Evolutionary conservation across 1,139 yeast genomes (phyloP), one percentile per base, ranked within the genome.

Genomic region (Kodamaea fungicola): DNA sequence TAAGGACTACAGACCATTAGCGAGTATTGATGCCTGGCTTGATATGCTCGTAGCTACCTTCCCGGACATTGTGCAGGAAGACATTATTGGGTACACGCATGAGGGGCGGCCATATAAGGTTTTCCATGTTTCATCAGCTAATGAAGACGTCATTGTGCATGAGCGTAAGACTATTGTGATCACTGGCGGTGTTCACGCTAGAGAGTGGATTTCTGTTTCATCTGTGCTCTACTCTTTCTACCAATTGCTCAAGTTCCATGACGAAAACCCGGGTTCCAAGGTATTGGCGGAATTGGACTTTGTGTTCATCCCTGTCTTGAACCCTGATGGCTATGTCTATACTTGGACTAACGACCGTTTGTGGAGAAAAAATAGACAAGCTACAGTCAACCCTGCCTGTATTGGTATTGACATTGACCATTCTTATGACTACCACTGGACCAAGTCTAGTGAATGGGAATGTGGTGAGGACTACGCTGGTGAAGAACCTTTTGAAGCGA

Each of bases 351-450:
- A 64, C 27, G 96, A 89, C 55, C 67, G 97, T 39, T 66, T 89
- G 44, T 89, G 97, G 97, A 69, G 95, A 34, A 89, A 89, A 57
- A 89, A 87, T 60, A 74, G 96, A 44, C 96, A 89, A 60, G 75
- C 76, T 37, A 84, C 95, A 0, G 72, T 68, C 28, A 61, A 77
- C 35, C 79, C 86, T 4, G 61, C 71, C 31, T 89, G 97, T 59
- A 67, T 73, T 35, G 97, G 97, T 6, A 76, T 88, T 33, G 96
- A 89, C 56, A 80, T 89, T 41, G 96, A 87, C 57, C 95, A 85
- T 52, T 83, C 95, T 1, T 87, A 82, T 59, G 83, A 76, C 47
- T 84, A 67, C 61, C 88, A 83, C 51, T 86, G 92, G 83, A 69
- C 78, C 6, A 65, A 68, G 33, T 76, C 84, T 10, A 62, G 69